Base-by-base conservation (phyloP, 2,329 filamentous ascomycete species). In the Graphiopsis chlorocephala region DNA sequence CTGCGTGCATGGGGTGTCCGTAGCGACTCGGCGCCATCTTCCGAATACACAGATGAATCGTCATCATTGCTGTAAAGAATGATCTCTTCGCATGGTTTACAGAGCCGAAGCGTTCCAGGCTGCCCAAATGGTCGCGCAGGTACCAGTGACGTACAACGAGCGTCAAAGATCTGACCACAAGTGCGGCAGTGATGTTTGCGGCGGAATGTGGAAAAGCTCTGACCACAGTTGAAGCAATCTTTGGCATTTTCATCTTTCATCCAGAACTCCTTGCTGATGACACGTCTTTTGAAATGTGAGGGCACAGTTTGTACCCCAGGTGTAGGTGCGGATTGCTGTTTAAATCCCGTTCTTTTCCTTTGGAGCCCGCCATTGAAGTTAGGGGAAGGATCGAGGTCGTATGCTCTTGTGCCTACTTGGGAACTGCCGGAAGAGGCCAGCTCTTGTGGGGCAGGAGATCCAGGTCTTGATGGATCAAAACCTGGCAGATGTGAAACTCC, bases 171-270 rank as follows among this genome's bases (percentile, higher is more conserved):
- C 73, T 96, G 96, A n/a, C 95, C 95, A 75, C 95, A 99, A 0
- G 86, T 91, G 67, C 96, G 88, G 76, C 95, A 99, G 77, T 99
- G 95, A 76, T 99, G 95, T 75, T 99, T 99, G 69, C 95, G 88
- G 65, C 95, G 87, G 75, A 98, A 98, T 1, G 94, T 95, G 0
- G 92, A 93, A 74, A 99, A 99, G 1, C 91, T 86, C 65, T 92
- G 90, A 52, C 92, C 92, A 72, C 95, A 99, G 52, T 92, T 86
- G 75, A 97, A 99, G 74, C 95, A 99, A 72, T 97, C 94, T 75
- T 96, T 98, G 66, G 94, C 96, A 68, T 96, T 97, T 74, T 98
- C 95, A 75, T 99, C 95, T 66, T 93, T 91, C 95, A 99, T 99
- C 95, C 94, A 98, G 72, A 97, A 98, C 71, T 98, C 93, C 73